Percentiles rank a stretch among this genome's conserved stretches.
Evolutionary conservation across 768 basidiomycete species (phyloP).

Genomic region (Boletus rex-veris): DNA sequence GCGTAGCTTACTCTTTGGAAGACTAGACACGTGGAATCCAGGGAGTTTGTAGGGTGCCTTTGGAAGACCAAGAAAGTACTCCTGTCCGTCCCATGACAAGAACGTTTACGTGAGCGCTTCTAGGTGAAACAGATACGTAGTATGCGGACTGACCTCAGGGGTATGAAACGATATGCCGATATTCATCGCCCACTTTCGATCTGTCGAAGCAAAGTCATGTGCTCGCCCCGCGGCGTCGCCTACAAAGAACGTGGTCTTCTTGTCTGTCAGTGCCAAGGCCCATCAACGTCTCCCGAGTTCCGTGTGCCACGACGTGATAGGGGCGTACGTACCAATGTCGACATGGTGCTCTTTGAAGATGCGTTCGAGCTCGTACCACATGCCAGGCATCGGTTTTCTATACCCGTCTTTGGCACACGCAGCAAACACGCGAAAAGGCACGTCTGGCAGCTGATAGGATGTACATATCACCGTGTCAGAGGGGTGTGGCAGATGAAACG

Average conservation of each 20-base stretch:
- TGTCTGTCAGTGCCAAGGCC: conserved; percentile 45
- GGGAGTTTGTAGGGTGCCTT: conserved; percentile 45
- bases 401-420: conserved; percentile 72
- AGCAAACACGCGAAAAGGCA: conserved; percentile 78
- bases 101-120: background rate
- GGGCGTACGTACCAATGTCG: conserved; percentile 53
- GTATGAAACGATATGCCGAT: conserved; percentile 71
- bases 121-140: background rate
- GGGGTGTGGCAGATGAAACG: background rate
- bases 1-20: conserved; percentile 30
- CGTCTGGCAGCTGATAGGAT: conserved; percentile 52
- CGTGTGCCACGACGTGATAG: background rate
- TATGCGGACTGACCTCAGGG: conserved; percentile 59
- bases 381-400: conserved; percentile 85
- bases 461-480: background rate
- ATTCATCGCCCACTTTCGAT: conserved; percentile 84
- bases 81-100: conserved; percentile 40
- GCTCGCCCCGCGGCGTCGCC: conserved; percentile 88
- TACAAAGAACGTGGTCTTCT: conserved; percentile 66
- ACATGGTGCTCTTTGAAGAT: conserved; percentile 57
- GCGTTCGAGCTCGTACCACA: conserved; percentile 72
- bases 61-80: conserved; percentile 66
- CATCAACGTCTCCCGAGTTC: background rate
- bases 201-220: conserved; percentile 75
- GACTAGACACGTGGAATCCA: conserved; percentile 63